These are phyloP conservation scores for Neofusicoccum ribis DNA, from an alignment of 2,329 filamentous ascomycete genomes.

Conservation along the genomic window DNA sequence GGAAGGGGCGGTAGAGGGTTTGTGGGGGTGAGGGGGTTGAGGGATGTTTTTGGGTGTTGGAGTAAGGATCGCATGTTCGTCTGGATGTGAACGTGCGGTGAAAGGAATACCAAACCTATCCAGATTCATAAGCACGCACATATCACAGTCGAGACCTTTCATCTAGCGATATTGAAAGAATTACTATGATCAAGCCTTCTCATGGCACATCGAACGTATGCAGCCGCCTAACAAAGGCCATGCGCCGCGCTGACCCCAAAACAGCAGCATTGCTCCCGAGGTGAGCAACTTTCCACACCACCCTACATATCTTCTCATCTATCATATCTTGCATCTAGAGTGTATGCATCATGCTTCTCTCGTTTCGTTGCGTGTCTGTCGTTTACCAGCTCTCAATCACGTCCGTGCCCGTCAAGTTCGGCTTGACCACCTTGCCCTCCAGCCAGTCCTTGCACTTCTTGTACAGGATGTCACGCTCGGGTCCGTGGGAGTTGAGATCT, in stretches of 20 bases:
- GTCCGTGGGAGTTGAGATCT: slow-evolving; percentile 22
- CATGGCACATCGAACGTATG: too few species aligned
- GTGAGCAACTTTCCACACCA: too few species aligned
- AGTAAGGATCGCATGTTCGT: background rate
- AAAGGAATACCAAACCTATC: background rate
- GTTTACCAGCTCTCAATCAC: slow-evolving; percentile 19
- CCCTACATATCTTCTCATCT: too few species aligned
- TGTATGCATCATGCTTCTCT: background rate
- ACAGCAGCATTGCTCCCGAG: too few species aligned
- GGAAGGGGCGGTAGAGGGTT: slow-evolving; percentile 8
- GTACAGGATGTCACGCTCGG: slow-evolving; percentile 22
- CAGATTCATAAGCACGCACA: too few species aligned
- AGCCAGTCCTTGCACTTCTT: slow-evolving; percentile 22
- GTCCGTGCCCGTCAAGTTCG: slow-evolving; percentile 21
- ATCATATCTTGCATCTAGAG: background rate
- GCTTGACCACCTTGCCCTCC: slow-evolving; percentile 20
- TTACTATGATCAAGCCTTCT: too few species aligned
- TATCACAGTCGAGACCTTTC: too few species aligned
- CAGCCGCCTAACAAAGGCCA: too few species aligned
- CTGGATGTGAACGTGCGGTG: background rate
- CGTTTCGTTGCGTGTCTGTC: background rate
- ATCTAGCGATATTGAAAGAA: too few species aligned
- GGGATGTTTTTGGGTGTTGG: too few species aligned
- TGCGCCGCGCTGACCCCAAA: too few species aligned
- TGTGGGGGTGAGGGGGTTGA: background rate